Evolutionary conservation across 2,329 filamentous ascomycete genomes (phyloP).

Genomic region (Apiospora rasikravindrae): DNA sequence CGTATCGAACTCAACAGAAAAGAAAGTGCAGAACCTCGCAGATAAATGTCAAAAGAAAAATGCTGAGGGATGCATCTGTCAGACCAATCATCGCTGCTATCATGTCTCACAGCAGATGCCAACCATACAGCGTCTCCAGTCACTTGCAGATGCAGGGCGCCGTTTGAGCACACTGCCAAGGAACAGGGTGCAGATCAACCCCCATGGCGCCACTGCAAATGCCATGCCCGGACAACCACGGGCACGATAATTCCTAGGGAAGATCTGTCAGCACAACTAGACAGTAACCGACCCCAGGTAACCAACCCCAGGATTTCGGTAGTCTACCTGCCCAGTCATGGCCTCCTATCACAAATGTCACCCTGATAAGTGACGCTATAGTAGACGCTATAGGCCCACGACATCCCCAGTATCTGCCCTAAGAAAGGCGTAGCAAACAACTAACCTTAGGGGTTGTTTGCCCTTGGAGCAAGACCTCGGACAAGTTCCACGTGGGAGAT

Average conservation of each 20-base stretch:
- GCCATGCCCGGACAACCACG: not conserved
- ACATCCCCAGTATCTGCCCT: not conserved
- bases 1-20: not conserved
- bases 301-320: conserved; percentile 13
- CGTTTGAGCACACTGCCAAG: conserved; percentile 9
- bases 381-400: not conserved
- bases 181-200: conserved; percentile 5
- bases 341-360: not conserved
- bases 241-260: conserved; percentile 15
- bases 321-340: not conserved
- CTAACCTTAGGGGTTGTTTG: not conserved
- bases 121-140: conserved; percentile 6
- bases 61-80: not conserved
- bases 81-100: not conserved
- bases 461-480: not conserved
- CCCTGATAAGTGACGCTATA: not conserved
- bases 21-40: not conserved
- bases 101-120: conserved; percentile 6
- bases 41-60: not conserved
- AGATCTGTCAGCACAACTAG: not conserved
- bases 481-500: conserved; percentile 1
- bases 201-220: not conserved
- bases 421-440: not conserved
- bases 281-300: not conserved
- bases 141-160: conserved; percentile 8